phyloP scores from a whole-genome alignment of 2,329 filamentous ascomycete species.

The Alternaria ventricosa region DNA sequence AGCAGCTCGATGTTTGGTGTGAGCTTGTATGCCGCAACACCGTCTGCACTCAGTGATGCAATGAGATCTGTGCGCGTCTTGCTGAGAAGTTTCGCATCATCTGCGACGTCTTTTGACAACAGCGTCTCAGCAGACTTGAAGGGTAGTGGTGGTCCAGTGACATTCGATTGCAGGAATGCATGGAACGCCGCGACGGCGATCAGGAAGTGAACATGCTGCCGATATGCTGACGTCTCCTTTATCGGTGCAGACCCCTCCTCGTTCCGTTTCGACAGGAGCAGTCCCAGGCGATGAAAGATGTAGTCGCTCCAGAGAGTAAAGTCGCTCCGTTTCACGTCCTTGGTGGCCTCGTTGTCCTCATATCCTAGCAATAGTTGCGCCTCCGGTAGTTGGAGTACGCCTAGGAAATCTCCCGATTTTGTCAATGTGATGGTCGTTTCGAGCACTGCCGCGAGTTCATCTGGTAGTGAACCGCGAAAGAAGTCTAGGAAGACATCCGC shows the following conservation, averaged over 20 bases:
- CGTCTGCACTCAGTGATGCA: slow-evolving; percentile 76
- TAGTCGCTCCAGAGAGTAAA: slow-evolving; percentile 55
- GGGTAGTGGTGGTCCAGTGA: slow-evolving; percentile 82
- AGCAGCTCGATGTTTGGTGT: slow-evolving; percentile 86
- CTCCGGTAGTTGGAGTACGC: slow-evolving; percentile 48
- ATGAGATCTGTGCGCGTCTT: slow-evolving; percentile 64
- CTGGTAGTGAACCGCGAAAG: slow-evolving; percentile 50
- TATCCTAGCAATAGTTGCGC: slow-evolving; percentile 52
- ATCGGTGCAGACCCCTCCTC: slow-evolving; percentile 31
- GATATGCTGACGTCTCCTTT: slow-evolving; percentile 47
- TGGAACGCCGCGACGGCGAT: slow-evolving; percentile 74
- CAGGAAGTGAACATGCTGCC: slow-evolving; percentile 55
- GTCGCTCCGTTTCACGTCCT: slow-evolving; percentile 38
- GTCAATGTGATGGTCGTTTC: slow-evolving; percentile 47
- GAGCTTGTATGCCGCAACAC: slow-evolving; percentile 82
- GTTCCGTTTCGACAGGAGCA: slow-evolving; percentile 43
- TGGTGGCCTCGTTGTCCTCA: slow-evolving; percentile 41
- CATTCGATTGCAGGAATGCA: slow-evolving; percentile 83
- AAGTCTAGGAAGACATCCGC: slow-evolving; percentile 52
- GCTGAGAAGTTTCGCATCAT: slow-evolving; percentile 43
- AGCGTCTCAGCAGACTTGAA: slow-evolving; percentile 60
- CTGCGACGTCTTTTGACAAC: slow-evolving; percentile 57
- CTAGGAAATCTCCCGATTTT: slow-evolving; percentile 52
- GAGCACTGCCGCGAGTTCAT: slow-evolving; percentile 50
- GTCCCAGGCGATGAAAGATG: slow-evolving; percentile 52